Evolutionary conservation across 139 green algal genomes (phyloP).

Genomic region (Dunaliella sp.): DNA sequence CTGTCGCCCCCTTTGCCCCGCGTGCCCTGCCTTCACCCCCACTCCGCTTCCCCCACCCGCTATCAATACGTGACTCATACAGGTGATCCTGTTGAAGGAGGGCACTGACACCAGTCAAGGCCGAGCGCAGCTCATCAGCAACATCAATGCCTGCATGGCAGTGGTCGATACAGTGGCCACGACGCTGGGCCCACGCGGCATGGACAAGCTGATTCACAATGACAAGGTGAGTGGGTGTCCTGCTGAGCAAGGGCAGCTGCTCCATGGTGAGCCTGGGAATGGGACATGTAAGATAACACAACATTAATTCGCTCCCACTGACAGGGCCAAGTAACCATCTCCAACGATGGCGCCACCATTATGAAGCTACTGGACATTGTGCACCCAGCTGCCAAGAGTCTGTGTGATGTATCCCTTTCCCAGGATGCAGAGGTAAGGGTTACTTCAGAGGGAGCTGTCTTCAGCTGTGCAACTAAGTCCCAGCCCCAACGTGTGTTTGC

Average conservation of each 20-base stretch:
- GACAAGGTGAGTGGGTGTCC: no score
- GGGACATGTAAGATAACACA: no score
- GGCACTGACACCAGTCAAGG: constrained; percentile 97
- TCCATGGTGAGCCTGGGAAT: no score
- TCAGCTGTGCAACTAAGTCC: no score
- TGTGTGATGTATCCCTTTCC: constrained; percentile 94
- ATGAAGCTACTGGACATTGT: constrained; percentile 99
- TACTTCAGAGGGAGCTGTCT: not conserved
- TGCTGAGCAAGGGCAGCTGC: no score
- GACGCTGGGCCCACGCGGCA: constrained; percentile 94
- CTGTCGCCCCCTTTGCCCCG: not conserved
- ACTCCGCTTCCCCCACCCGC: no score
- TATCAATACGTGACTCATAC: no score
- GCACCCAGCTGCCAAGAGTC: constrained; percentile 93
- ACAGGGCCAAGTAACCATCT: constrained; percentile 90
- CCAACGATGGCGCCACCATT: constrained; percentile 98
- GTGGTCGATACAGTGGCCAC: constrained; percentile 93
- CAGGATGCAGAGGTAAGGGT: constrained; percentile 86
- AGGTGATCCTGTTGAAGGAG: constrained; percentile 95
- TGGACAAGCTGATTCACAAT: constrained; percentile 98
- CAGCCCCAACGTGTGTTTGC: no score
- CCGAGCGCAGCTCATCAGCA: constrained; percentile 94
- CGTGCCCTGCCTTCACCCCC: not conserved
- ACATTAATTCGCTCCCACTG: constrained; percentile 1
- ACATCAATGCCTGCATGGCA: constrained; percentile 98